Base-by-base conservation (phyloP, 1,284 basidiomycete species). In the Ustilago shanxiensis region DNA sequence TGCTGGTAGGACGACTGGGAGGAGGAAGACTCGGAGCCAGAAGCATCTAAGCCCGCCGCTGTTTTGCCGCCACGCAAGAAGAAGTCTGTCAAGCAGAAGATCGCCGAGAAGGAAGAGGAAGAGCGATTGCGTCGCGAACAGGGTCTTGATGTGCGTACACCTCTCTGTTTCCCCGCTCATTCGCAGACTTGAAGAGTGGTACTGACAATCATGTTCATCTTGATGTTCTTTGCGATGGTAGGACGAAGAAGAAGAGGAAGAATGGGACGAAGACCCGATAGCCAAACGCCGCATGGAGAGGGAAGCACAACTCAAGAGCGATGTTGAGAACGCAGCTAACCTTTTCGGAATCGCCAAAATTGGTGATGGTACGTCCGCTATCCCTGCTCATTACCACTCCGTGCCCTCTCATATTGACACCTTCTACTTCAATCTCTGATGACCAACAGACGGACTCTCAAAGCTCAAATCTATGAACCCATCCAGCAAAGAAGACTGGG, bases 1-100 rank as follows among this genome's bases (percentile, higher is more conserved):
- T 33, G n/a, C 37, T 28, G 4, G 24, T 58, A 80, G 78, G 84
- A 86, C 54, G 84, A 86, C 59, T 86, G 84, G 84, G 84, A 86
- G 41, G 83, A 81, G 28, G 79, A 80, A 24, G 81, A 84, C 49
- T 79, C 79, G 24, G 79, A 80, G 45, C 69, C 72, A 13, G 75
- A 80, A 59, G 56, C 58, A 29, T 55, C 76, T n/a, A 72, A 70
- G 50, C 50, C 68, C 2, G 57, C 64, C 31, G 72, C 68, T 1
- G 64, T 66, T 1, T 44, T 75, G 24, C 81, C 81, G 18, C 62
- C 81, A 51, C 81, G 80, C 62, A 85, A 85, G 79, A 84, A 83
- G 58, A 77, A 76, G 47, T 72, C 66, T 24, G 79, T 85, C 51
- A 86, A 85, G 64, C 81, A 84, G 50, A 86, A 85, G 68, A 82